These are phyloP conservation scores for Aureococcus anophagefferens DNA, from an alignment of 108 stramenopile genomes.

Conservation along the genomic window DNA sequence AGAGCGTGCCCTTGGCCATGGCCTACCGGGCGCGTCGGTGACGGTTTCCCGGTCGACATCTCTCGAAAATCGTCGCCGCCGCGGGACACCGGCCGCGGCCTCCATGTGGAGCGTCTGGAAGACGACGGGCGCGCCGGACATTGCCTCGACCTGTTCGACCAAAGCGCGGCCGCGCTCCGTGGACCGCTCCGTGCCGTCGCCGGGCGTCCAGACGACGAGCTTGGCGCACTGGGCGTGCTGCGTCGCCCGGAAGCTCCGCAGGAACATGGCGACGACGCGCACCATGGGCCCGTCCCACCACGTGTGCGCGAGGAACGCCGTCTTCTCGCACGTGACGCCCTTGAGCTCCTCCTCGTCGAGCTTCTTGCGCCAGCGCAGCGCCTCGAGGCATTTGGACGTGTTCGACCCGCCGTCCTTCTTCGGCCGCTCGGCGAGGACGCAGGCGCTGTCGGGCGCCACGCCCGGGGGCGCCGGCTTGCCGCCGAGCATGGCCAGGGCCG, in stretches of 20 bases:
- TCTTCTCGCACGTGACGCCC: background rate
- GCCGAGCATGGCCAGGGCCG: background rate
- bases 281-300: slow-evolving; percentile 1
- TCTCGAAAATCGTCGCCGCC: too few species aligned
- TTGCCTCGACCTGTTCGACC: background rate
- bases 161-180: background rate
- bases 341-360: background rate
- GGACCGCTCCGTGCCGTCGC: background rate
- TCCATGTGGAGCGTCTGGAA: background rate
- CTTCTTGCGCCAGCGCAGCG: background rate
- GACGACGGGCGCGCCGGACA: background rate
- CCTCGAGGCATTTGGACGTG: background rate
- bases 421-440: background rate
- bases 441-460: background rate
- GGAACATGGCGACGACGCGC: background rate
- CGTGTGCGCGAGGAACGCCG: background rate
- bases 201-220: background rate
- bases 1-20: background rate
- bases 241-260: background rate
- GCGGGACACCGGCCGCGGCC: too few species aligned
- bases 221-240: background rate
- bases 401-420: background rate
- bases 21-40: too few species aligned
- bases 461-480: background rate
- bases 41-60: too few species aligned